Conservation (phyloP, 345 rosid genomes). For the Clausena lansium region DNA sequence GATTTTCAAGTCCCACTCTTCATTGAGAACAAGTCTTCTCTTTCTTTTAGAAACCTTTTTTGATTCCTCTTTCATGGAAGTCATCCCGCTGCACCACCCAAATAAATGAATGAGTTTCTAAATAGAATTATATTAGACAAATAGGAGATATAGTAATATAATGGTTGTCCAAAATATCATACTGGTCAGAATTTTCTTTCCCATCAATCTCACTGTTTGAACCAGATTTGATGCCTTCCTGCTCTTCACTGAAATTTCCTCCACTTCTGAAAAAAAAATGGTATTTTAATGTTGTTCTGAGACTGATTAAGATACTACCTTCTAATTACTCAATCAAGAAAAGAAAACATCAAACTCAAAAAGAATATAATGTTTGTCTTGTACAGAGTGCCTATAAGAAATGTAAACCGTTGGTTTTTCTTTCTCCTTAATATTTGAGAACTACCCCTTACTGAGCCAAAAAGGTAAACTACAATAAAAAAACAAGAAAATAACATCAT, state of each 20-base stretch:
- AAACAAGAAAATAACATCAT: neutral
- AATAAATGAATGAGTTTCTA: slow-evolving; percentile 10
- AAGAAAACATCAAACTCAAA: neutral
- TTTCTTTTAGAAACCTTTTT: slow-evolving; percentile 49
- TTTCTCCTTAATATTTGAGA: neutral
- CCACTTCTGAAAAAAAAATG: slow-evolving; percentile 18
- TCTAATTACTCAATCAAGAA: neutral
- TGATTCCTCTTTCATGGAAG: slow-evolving; percentile 35
- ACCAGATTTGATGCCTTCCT: slow-evolving; percentile 17
- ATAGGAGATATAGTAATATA: neutral
- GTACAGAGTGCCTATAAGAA: neutral
- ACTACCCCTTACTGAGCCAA: neutral
- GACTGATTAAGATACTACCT: neutral
- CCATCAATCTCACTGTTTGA: slow-evolving; percentile 18
- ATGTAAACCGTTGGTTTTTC: neutral
- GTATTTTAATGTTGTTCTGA: neutral
- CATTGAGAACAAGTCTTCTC: slow-evolving; percentile 55
- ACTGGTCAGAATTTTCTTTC: slow-evolving; percentile 22
- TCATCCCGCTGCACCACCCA: slow-evolving; percentile 44
- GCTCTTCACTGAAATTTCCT: slow-evolving; percentile 16
- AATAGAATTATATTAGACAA: neutral
- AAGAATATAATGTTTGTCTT: neutral
- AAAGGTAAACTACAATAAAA: neutral
- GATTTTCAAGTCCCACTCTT: slow-evolving; percentile 58
- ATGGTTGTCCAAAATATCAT: slow-evolving; percentile 5